Evolutionary conservation across 202 grass and related monocot genomes (phyloP).

Genomic region (Bolboschoenoplectus hybrid): DNA sequence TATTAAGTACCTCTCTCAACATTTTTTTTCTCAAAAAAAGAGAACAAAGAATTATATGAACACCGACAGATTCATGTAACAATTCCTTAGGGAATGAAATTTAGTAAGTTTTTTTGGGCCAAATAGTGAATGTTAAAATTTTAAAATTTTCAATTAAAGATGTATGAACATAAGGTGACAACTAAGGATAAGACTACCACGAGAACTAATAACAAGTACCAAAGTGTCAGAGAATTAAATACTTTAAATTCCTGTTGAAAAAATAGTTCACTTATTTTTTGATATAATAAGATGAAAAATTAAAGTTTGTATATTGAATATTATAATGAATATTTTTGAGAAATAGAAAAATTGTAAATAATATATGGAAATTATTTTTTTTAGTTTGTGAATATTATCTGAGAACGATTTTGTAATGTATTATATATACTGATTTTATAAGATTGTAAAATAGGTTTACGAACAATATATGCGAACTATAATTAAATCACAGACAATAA

Average conservation of each 20-base stretch:
- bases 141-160: neutral
- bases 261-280: neutral
- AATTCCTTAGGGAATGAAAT: neutral
- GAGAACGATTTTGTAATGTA: too few species aligned
- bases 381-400: too few species aligned
- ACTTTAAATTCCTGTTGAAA: neutral
- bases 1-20: neutral
- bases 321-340: too few species aligned
- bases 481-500: too few species aligned
- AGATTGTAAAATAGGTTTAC: too few species aligned
- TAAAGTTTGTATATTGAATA: too few species aligned
- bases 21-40: constrained; percentile 6
- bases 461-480: too few species aligned
- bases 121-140: neutral
- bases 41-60: neutral
- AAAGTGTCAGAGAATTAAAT: constrained; percentile 19
- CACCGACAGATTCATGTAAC: neutral
- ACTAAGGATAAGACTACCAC: neutral
- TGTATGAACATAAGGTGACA: neutral
- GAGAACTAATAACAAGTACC: constrained; percentile 23
- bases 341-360: too few species aligned
- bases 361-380: too few species aligned
- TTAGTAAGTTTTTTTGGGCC: neutral
- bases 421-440: too few species aligned
- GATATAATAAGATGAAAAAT: too few species aligned